These are phyloP conservation scores for Hirsutella thompsonii DNA, from an alignment of 2,329 filamentous ascomycete genomes.

Conservation along the genomic window DNA sequence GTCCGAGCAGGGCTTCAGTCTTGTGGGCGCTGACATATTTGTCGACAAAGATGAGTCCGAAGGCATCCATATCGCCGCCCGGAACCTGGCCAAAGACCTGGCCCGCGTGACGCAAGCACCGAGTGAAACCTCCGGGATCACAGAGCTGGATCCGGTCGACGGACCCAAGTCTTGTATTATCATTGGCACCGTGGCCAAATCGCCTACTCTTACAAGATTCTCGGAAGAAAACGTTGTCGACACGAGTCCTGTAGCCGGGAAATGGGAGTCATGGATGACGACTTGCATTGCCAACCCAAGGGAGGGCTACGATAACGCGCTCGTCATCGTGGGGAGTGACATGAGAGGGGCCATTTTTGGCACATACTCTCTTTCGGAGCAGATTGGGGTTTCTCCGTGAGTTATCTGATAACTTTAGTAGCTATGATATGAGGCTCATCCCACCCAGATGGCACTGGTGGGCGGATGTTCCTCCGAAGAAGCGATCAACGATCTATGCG, in stretches of 20 bases:
- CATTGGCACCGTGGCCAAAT: slow-evolving; percentile 10
- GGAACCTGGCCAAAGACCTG: slow-evolving; percentile 17
- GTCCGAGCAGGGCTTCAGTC: slow-evolving; percentile 10
- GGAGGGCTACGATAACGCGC: slow-evolving; percentile 24
- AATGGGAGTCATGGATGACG: slow-evolving; percentile 44
- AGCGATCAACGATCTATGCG: slow-evolving; percentile 34
- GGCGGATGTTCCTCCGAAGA: slow-evolving; percentile 40
- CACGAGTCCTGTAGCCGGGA: slow-evolving; percentile 18
- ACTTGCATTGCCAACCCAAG: slow-evolving; percentile 32
- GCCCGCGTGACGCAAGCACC: slow-evolving; percentile 10
- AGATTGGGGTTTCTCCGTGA: slow-evolving; percentile 45
- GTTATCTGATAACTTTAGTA: slow-evolving; percentile 1
- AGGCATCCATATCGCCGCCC: slow-evolving; percentile 20
- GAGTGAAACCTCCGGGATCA: slow-evolving; percentile 3
- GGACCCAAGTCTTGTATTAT: slow-evolving; percentile 9
- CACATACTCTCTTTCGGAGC: slow-evolving; percentile 45
- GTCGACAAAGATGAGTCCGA: slow-evolving; percentile 15
- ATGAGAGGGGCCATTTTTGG: slow-evolving; percentile 48
- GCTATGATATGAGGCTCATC: neutral
- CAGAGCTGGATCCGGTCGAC: neutral
- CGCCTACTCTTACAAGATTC: slow-evolving; percentile 8
- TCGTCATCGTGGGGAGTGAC: slow-evolving; percentile 46
- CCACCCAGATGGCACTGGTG: slow-evolving; percentile 39
- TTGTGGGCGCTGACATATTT: slow-evolving; percentile 16
- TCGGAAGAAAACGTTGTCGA: slow-evolving; percentile 9